These are phyloP conservation scores for Trichaptum fuscoviolaceum DNA, from an alignment of 768 basidiomycete genomes.

Conservation along the genomic window DNA sequence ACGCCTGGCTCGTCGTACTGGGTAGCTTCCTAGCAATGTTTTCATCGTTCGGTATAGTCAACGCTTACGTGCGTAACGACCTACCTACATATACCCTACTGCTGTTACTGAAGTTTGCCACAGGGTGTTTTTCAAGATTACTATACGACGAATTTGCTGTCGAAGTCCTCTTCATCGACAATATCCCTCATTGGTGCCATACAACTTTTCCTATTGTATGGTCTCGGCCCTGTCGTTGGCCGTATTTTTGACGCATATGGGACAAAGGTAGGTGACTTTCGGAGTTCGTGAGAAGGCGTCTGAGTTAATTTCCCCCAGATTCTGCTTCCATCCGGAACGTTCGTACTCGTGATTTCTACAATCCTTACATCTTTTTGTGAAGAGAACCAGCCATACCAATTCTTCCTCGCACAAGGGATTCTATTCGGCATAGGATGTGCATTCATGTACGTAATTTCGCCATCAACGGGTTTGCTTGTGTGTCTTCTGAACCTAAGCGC, in stretches of 20 bases:
- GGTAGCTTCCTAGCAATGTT: constrained; percentile 7
- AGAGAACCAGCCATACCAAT: constrained; percentile 20
- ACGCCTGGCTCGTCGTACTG: constrained; percentile 20
- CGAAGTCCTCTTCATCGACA: constrained; percentile 20
- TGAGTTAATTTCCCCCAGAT: constrained; percentile 9
- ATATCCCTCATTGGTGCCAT: constrained; percentile 25
- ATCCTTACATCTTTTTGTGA: constrained; percentile 24
- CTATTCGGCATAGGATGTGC: constrained; percentile 25
- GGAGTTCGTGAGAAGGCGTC: constrained; percentile 9
- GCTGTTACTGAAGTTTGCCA: not conserved
- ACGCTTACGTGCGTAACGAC: not conserved
- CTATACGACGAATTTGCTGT: constrained; percentile 19
- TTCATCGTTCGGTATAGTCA: not conserved
- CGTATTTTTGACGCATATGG: constrained; percentile 24
- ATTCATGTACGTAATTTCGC: constrained; percentile 14
- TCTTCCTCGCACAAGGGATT: constrained; percentile 26
- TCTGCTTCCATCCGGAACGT: constrained; percentile 19
- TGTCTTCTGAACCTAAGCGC: not conserved
- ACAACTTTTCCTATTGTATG: constrained; percentile 23
- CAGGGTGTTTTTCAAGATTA: constrained; percentile 26
- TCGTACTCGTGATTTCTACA: constrained; percentile 20
- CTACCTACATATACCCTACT: no score
- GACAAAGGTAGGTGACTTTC: constrained; percentile 21
- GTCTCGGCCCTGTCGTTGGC: constrained; percentile 19
- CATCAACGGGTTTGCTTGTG: not conserved